phyloP scores from a whole-genome alignment of 108 stramenopile species.

The Fragilariopsis cylindrus region DNA sequence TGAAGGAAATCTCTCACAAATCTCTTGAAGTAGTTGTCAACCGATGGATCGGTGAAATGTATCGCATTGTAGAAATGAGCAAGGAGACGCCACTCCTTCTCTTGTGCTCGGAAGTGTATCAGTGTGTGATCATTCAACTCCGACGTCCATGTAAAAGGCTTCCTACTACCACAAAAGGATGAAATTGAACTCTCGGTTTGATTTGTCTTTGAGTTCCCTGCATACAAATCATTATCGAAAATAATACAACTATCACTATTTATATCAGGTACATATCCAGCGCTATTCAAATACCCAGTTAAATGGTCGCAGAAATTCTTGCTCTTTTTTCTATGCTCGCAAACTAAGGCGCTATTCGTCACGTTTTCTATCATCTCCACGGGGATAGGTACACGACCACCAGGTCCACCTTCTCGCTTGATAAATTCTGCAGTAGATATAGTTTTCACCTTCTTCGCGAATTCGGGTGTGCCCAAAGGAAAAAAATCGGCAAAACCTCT shows the following conservation, averaged over 20 bases:
- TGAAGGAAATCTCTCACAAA: constrained; percentile 86
- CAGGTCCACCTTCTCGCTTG: constrained; percentile 47
- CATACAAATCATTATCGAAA: constrained; percentile 64
- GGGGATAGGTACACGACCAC: constrained; percentile 56
- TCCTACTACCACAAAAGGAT: constrained; percentile 34
- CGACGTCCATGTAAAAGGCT: constrained; percentile 15
- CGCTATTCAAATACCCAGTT: constrained; percentile 45
- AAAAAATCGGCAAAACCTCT: constrained; percentile 86
- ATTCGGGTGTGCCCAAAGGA: constrained; percentile 50
- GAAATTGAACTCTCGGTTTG: constrained; percentile 15
- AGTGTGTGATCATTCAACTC: constrained; percentile 50
- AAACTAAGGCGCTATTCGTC: constrained; percentile 41
- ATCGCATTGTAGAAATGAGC: constrained; percentile 82
- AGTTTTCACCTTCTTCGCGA: constrained; percentile 48
- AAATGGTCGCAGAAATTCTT: constrained; percentile 43
- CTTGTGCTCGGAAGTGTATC: constrained; percentile 68
- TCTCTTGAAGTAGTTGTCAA: constrained; percentile 75
- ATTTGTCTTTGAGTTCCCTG: constrained; percentile 18
- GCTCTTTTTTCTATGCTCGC: constrained; percentile 37
- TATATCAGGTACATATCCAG: constrained; percentile 51
- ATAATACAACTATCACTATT: constrained; percentile 51
- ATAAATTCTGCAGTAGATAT: constrained; percentile 67
- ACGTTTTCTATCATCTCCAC: constrained; percentile 44
- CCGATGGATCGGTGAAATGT: constrained; percentile 67
- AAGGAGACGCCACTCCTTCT: constrained; percentile 68